Evolutionary conservation across 1,139 yeast genomes (phyloP), one percentile per base, ranked within the genome.

Genomic region (Lodderomyces parapsilosis): DNA sequence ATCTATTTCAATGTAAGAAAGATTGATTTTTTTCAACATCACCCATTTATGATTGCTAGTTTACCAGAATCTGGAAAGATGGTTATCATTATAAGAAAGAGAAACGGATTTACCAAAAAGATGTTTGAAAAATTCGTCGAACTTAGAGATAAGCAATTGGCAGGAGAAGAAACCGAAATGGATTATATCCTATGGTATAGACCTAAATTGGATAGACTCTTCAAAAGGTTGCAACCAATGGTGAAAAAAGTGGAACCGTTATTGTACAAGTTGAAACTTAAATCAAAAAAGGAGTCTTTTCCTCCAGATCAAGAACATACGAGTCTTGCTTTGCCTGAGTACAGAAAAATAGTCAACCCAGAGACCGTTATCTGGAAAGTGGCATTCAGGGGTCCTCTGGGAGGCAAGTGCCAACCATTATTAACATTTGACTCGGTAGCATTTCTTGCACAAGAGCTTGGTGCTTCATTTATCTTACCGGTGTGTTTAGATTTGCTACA

Each of bases 31-130:
- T 53, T 71, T 38, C 79, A 74, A 48, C 64, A 62, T 47, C 81
- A 76, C 49, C 81, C 81, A 1, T 76, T 76, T 51, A 71, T 78
- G 4, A 70, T 76, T 39, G 57, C 72, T 2, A 69, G 72, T 40
- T 51, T 71, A 22, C 58, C 72, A 9, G 66, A 61, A 7, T 48
- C 67, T 2, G 70, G 71, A 1, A 66, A 70, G 30, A 64, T 76
- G 51, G 64, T 62, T 23, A 51, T 76, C 40, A 57, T 76, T 2
- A 65, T 76, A 17, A 60, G 71, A 45, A 63, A 60, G 15, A 65
- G 67, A 48, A 64, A 63, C 19, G 81, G 81, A 0, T 76, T 76
- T 48, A 76, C 81, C 14, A 64, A 56, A 42, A 61, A 62, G 41
- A 54, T 76, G 31, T 58, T 59, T 49, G 53, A 59, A 14, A 42